These are phyloP conservation scores for Solanum peruvianum DNA, from an alignment of 257 asterid genomes.

Conservation along the genomic window DNA sequence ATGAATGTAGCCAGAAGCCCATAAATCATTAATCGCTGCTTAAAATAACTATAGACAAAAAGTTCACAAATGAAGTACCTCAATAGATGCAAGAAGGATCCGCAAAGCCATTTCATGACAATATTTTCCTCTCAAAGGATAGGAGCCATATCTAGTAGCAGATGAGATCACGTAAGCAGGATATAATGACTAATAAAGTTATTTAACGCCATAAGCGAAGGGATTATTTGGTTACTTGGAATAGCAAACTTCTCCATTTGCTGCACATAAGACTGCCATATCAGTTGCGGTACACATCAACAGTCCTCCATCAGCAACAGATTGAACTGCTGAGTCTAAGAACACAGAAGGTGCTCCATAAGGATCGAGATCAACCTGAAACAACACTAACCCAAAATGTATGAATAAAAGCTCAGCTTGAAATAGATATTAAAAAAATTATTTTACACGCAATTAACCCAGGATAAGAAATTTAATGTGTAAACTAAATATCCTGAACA, in stretches of 20 bases:
- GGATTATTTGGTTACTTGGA: conserved; percentile 62
- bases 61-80: conserved; percentile 31
- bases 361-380: conserved; percentile 98
- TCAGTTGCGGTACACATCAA: conserved; percentile 98
- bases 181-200: not conserved
- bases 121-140: conserved; percentile 89
- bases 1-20: not conserved
- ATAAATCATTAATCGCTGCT: not conserved
- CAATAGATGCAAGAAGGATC: conserved; percentile 92
- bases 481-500: not conserved
- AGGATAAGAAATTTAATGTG: not conserved
- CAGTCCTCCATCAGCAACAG: conserved; percentile 86
- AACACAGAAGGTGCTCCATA: conserved; percentile 94
- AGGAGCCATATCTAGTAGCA: conserved; percentile 75
- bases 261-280: conserved; percentile 97
- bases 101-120: conserved; percentile 98
- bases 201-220: not conserved
- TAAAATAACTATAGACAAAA: not conserved
- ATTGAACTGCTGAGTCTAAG: conserved; percentile 92
- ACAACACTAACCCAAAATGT: not conserved
- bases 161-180: conserved; percentile 10
- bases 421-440: not conserved
- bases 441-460: not conserved
- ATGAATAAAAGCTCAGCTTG: not conserved
- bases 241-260: conserved; percentile 96